Evolutionary conservation across 2,329 filamentous ascomycete genomes (phyloP).

Genomic region (Trichocomaceae sp.): DNA sequence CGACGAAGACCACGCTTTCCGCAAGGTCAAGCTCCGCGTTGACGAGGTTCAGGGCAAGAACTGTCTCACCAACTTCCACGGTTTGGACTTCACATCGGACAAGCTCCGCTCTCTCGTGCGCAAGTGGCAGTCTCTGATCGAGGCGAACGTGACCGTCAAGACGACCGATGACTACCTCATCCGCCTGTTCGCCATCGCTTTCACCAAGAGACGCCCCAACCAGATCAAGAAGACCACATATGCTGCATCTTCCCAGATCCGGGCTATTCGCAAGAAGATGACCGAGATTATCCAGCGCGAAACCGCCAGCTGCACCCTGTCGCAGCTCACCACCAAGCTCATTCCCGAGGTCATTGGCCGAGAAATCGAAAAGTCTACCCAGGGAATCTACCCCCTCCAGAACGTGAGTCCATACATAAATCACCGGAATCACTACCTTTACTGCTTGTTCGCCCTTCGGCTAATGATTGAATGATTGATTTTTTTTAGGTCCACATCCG

Average conservation of each 20-base stretch:
- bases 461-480: conserved; percentile 36
- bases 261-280: conserved; percentile 99
- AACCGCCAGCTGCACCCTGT: conserved; percentile 86
- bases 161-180: conserved; percentile 99
- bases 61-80: conserved; percentile 99
- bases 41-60: conserved; percentile 99
- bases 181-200: conserved; percentile 96
- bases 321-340: conserved; percentile 95
- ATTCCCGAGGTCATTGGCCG: conserved; percentile 99
- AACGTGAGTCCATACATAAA: conserved; percentile 59
- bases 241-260: conserved; percentile 92
- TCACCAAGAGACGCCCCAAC: conserved; percentile 98
- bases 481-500: conserved; percentile 90
- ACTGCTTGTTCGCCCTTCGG: conserved; percentile 25
- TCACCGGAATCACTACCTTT: conserved; percentile 21
- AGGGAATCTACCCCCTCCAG: conserved; percentile 99
- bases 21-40: conserved; percentile 97
- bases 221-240: conserved; percentile 99
- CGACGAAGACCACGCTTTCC: conserved; percentile 99
- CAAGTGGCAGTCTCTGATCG: conserved; percentile 99
- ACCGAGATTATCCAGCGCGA: conserved; percentile 97
- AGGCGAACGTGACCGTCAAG: conserved; percentile 99
- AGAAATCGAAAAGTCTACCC: conserved; percentile 98
- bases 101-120: conserved; percentile 98
- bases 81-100: conserved; percentile 99